These are phyloP conservation scores for Beauveria rudraprayagi DNA, from an alignment of 2,329 filamentous ascomycete genomes.

Conservation along the genomic window DNA sequence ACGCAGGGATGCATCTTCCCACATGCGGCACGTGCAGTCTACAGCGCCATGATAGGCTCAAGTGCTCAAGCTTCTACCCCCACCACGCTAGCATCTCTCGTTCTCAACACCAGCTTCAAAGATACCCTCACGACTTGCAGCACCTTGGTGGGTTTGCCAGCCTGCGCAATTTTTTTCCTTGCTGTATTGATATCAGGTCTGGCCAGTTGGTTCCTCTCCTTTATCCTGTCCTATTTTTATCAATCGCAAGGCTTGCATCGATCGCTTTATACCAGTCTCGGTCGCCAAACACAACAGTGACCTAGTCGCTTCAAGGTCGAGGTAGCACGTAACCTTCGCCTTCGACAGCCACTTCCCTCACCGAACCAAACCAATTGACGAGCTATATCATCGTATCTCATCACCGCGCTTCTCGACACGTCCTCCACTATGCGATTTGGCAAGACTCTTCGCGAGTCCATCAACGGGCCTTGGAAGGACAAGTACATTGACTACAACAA, in stretches of 20 bases:
- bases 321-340: neutral
- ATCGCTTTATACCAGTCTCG: neutral
- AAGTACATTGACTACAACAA: slow-evolving; percentile 94
- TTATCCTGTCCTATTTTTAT: neutral
- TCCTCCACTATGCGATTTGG: slow-evolving; percentile 74
- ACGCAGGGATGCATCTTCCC: neutral
- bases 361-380: neutral
- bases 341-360: neutral
- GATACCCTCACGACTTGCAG: neutral
- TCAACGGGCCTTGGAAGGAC: slow-evolving; percentile 83
- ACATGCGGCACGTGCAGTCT: neutral
- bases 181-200: neutral
- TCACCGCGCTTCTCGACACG: neutral
- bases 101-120: neutral
- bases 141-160: neutral
- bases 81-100: neutral
- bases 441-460: slow-evolving; percentile 69
- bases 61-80: neutral
- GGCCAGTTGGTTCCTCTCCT: neutral
- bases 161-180: neutral
- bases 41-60: neutral
- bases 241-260: no score
- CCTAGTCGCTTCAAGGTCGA: neutral
- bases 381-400: neutral
- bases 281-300: neutral